Evolutionary conservation across 352 stramenopile species (phyloP).

Genomic region (Hyaloperonospora arabidopsidis): DNA sequence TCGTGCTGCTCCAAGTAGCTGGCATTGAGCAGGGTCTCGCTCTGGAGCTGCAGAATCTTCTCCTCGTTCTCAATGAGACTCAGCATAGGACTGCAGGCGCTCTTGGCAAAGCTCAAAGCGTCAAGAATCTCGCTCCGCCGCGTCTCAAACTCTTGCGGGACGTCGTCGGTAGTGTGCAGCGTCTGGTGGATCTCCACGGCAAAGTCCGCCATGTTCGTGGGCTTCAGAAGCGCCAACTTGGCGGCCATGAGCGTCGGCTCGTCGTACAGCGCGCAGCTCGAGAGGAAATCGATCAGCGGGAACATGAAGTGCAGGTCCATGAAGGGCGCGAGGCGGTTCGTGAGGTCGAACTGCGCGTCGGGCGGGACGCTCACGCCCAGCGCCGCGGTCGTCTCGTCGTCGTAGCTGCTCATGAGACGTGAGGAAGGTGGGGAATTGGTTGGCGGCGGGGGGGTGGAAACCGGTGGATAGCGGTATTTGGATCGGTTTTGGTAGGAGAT

Average conservation of each 20-base stretch:
- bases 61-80: constrained; percentile 79
- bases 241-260: constrained; percentile 85
- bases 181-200: constrained; percentile 93
- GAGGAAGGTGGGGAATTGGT: background rate
- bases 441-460: no score
- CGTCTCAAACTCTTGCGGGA: constrained; percentile 78
- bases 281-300: constrained; percentile 92
- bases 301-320: constrained; percentile 98
- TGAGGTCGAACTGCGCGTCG: constrained; percentile 89
- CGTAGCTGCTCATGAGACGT: constrained; percentile 27
- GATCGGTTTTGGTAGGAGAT: no score
- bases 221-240: constrained; percentile 88
- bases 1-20: constrained; percentile 76
- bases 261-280: constrained; percentile 88
- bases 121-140: constrained; percentile 69
- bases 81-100: constrained; percentile 65
- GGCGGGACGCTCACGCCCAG: constrained; percentile 40
- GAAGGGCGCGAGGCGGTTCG: constrained; percentile 89
- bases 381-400: constrained; percentile 38
- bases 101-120: constrained; percentile 66
- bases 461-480: no score
- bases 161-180: constrained; percentile 75
- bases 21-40: constrained; percentile 73
- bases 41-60: constrained; percentile 82
- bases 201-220: constrained; percentile 96